Evolutionary conservation across 768 basidiomycete genomes (phyloP).

Genomic region (Calocera cornea): DNA sequence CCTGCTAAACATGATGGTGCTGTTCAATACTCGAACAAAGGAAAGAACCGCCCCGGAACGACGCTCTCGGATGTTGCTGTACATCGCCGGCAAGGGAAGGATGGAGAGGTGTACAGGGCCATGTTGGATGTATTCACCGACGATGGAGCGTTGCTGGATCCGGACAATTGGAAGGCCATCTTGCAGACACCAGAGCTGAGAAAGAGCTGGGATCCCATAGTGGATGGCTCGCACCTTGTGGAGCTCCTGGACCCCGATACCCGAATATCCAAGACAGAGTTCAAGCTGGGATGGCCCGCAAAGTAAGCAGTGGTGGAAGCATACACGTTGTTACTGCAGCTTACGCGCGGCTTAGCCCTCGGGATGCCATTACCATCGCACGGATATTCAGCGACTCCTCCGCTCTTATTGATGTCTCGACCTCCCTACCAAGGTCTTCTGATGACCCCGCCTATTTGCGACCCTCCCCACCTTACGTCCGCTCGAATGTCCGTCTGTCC

Average conservation of each 20-base stretch:
- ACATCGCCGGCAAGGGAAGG: conserved; percentile 54
- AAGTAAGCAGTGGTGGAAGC: conserved; percentile 43
- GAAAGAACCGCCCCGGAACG: conserved; percentile 45
- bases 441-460: conserved; percentile 87
- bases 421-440: conserved; percentile 79
- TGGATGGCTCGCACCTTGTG: conserved; percentile 66
- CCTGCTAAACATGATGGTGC: conserved; percentile 15
- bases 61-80: conserved; percentile 61
- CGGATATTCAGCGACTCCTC: conserved; percentile 66
- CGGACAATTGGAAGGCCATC: conserved; percentile 71
- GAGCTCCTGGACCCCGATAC: conserved; percentile 80
- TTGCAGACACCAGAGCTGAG: conserved; percentile 75
- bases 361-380: conserved; percentile 89
- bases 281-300: conserved; percentile 90
- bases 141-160: conserved; percentile 44
- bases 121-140: conserved; percentile 59
- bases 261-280: conserved; percentile 78
- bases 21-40: conserved; percentile 36
- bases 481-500: conserved; percentile 72
- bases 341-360: conserved; percentile 41
- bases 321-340: background rate
- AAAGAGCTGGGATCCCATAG: conserved; percentile 88
- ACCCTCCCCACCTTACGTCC: conserved; percentile 82
- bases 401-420: conserved; percentile 80
- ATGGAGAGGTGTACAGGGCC: conserved; percentile 70